Evolutionary conservation across 371 early-diverging fungal genomes (phyloP), one percentile per base, ranked within the genome.

Genomic region (Haplosporangium sp.): DNA sequence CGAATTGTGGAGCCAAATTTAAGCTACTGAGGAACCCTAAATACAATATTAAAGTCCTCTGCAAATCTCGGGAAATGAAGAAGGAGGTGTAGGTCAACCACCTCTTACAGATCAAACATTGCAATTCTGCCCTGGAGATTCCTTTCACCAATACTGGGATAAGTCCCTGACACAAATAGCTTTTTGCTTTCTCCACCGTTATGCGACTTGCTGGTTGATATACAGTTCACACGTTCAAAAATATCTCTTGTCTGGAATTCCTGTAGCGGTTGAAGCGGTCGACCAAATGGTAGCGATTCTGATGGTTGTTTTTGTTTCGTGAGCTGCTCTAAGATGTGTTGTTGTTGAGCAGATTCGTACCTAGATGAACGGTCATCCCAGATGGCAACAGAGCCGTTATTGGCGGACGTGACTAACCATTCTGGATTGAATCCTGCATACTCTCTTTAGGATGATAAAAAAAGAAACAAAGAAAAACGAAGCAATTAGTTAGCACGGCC

Each of bases 161-260:
- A 67, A 9, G 78, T 77, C 3, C 78, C 78, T 35, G 78, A 69
- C 19, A 77, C 70, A 73, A 73, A 77, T 35, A 77, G 17, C 40
- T 40, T 58, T 15, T 53, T 61, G 19, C 47, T 17, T 8, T 6
- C 44, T n/a, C n/a, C 62, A 4, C 59, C 60, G 5, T 44, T 19
- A 8, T 17, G 11, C 4, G 45, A 48, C 38, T 65, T 59, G 39
- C 61, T 69, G 8, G 73, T 77, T 17, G 73, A 44, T 35, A 79
- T n/a, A 44, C 74, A 74, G 40, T 79, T 79, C 42, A 79, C n/a
- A 10, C 81, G 71, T 40, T 79, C 81, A 79, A 79, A 79, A n/a
- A 71, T 61, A 50, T 35, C 61, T n/a, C 40, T 55, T 19, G 67
- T 56, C 42, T 44, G 59, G 35, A 79, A 79, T 59, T 79, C 81